Evolutionary conservation across 805 yeast species (phyloP), one percentile per base, ranked within the genome.

Genomic region (Schwanniomyces vanrijiae): DNA sequence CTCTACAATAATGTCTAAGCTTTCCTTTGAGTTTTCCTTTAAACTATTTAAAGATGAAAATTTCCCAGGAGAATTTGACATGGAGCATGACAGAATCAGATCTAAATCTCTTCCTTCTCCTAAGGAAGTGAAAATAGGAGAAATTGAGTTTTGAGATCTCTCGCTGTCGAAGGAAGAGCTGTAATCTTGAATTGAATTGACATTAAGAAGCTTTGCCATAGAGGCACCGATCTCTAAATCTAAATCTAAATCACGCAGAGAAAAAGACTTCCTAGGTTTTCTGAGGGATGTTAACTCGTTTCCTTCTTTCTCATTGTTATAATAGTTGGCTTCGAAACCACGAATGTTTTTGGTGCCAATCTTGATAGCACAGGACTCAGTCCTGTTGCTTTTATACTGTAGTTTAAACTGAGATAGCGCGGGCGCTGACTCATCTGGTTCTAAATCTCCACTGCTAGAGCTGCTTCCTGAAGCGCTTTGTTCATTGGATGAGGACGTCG

Each of bases 221-320:
- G 76, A 68, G n/a, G 68, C 71, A 20, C 74, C 77, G 37, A 77
- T 75, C 44, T 75, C 80, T 37, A 74, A 54, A 46, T 72, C 76
- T 42, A 62, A 51, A 43, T 62, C 64, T 24, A 51, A 50, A 29
- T 55, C 55, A 31, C 43, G 50, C 33, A 44, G 53, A 28, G 49
- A 28, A 28, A 26, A 33, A n/a, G 48, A 37, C n/a, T 33, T 37
- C 7, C 42, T 22, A 18, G 16, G 24, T 22, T 24, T 42, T 26
- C 35, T 40, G 2, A 44, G 48, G 2, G 48, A 41, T 19, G 31
- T n/a, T 7, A 24, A 19, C 10, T 24, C 35, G 20, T 41, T 37
- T 13, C 40, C 41, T 10, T 39, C 47, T 16, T 42, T 44, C 35
- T 28, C 28, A 14, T 11, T 42, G 40, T 44, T 45, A 42, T 38